These are phyloP conservation scores for Rhytidiadelphus loreus DNA, from an alignment of 225 moss, liverwort and hornwort genomes.

Conservation along the genomic window DNA sequence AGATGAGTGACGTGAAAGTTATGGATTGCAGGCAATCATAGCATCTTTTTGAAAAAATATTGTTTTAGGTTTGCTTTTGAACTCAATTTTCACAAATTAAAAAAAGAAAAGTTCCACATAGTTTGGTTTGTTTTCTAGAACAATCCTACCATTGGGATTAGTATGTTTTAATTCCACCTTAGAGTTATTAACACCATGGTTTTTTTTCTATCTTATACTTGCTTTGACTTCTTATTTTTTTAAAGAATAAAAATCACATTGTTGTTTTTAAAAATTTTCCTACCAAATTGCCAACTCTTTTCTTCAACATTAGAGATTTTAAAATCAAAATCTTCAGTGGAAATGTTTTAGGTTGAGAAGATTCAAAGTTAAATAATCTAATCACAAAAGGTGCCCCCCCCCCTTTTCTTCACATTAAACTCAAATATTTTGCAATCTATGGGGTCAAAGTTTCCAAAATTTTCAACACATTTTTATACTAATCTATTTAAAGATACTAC, in stretches of 20 bases:
- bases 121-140: neutral
- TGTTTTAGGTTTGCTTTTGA: neutral
- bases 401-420: neutral
- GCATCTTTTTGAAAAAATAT: neutral
- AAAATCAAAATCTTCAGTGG: neutral
- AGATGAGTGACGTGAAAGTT: neutral
- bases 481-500: neutral
- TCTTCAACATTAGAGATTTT: neutral
- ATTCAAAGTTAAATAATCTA: neutral
- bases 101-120: neutral
- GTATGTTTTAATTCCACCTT: neutral
- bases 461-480: fast-evolving
- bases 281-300: fast-evolving
- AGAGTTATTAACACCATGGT: fast-evolving
- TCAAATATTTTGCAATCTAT: neutral
- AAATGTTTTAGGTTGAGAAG: too few species aligned
- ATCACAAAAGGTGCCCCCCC: fast-evolving
- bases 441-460: neutral
- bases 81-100: neutral
- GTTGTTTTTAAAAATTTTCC: neutral
- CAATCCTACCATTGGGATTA: neutral
- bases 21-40: neutral
- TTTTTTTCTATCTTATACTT: neutral
- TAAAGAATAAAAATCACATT: neutral
- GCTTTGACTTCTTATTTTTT: fast-evolving